Percentiles rank a stretch among this genome's conserved stretches.
These are phyloP conservation scores for Babesia caballi DNA, from an alignment of 169 alveolate genomes.

Conservation along the genomic window DNA sequence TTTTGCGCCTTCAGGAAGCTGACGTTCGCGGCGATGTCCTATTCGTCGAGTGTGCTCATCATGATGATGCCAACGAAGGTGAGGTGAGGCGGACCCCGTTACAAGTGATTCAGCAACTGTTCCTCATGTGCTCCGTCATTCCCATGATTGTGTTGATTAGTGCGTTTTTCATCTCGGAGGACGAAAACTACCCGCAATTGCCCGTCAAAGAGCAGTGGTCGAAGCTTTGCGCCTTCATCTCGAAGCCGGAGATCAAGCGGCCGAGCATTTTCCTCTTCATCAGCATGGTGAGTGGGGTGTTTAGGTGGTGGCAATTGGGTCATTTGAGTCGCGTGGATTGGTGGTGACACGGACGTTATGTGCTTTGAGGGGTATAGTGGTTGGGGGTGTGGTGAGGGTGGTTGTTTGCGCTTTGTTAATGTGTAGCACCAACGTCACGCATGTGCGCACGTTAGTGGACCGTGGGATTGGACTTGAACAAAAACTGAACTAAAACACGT, in stretches of 20 bases:
- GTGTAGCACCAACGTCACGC: too few species aligned
- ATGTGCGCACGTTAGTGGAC: too few species aligned
- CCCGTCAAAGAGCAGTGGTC: constrained; percentile 52
- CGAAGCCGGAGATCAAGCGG: constrained; percentile 52
- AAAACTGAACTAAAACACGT: not conserved
- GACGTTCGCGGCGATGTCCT: constrained; percentile 81
- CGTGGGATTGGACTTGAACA: too few species aligned
- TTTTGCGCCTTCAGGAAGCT: constrained; percentile 80
- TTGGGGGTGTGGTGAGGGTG: too few species aligned
- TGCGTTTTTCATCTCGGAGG: constrained; percentile 72
- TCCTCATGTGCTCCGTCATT: constrained; percentile 73
- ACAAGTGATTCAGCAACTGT: constrained; percentile 60
- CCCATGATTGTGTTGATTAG: constrained; percentile 74
- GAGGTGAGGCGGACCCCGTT: not conserved
- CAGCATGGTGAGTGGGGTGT: constrained; percentile 27
- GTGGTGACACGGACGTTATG: not conserved
- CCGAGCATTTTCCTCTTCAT: constrained; percentile 61
- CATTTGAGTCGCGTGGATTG: not conserved
- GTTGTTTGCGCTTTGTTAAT: too few species aligned
- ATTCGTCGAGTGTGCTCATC: constrained; percentile 73
- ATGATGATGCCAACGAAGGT: constrained; percentile 58
- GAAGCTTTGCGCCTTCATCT: constrained; percentile 23
- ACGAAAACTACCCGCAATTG: constrained; percentile 30
- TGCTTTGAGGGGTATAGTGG: too few species aligned
- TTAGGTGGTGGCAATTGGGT: too few species aligned